phyloP scores from a whole-genome alignment of 2,329 filamentous ascomycete genomes.

The Tolypocladium cylindrosporum region DNA sequence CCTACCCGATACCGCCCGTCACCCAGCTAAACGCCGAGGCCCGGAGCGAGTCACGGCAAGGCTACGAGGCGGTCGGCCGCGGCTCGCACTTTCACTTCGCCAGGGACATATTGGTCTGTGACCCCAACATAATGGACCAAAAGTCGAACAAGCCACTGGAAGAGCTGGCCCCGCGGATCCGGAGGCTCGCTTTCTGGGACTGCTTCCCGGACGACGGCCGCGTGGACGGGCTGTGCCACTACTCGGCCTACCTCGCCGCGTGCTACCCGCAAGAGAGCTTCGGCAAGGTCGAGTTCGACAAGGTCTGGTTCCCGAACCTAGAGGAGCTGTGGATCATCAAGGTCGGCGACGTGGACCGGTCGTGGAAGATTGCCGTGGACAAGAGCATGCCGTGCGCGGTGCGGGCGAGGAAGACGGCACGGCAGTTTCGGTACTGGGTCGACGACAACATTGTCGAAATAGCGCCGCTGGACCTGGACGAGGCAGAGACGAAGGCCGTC shows the following conservation, averaged over 20 bases:
- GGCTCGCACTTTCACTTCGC: conserved; percentile 27
- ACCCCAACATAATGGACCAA: conserved; percentile 24
- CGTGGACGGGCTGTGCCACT: conserved; percentile 21
- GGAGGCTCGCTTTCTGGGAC: conserved; percentile 27
- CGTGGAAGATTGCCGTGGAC: conserved; percentile 25
- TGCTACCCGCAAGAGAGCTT: conserved; percentile 19
- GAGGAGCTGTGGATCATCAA: conserved; percentile 29
- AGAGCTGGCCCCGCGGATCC: conserved; percentile 20
- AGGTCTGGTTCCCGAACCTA: conserved; percentile 28
- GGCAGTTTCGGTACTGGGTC: conserved; percentile 28
- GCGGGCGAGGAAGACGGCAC: conserved; percentile 20
- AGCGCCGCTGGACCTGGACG: conserved; percentile 21
- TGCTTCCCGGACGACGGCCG: conserved; percentile 27
- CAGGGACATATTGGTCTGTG: conserved; percentile 27
- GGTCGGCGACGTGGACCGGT: conserved; percentile 25
- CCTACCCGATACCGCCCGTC: conserved; percentile 24
- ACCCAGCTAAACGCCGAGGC: conserved; percentile 26
- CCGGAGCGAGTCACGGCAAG: conserved; percentile 21
- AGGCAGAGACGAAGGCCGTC: conserved; percentile 22
- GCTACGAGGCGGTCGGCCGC: conserved; percentile 22
- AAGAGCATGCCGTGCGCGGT: conserved; percentile 16
- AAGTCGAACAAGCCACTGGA: conserved; percentile 20
- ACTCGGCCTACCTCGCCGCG: conserved; percentile 23
- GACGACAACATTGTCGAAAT: conserved; percentile 27
- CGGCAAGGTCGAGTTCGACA: conserved; percentile 24